phyloP scores from a whole-genome alignment of 345 rosid genomes.

The Alliaria petiolata region DNA sequence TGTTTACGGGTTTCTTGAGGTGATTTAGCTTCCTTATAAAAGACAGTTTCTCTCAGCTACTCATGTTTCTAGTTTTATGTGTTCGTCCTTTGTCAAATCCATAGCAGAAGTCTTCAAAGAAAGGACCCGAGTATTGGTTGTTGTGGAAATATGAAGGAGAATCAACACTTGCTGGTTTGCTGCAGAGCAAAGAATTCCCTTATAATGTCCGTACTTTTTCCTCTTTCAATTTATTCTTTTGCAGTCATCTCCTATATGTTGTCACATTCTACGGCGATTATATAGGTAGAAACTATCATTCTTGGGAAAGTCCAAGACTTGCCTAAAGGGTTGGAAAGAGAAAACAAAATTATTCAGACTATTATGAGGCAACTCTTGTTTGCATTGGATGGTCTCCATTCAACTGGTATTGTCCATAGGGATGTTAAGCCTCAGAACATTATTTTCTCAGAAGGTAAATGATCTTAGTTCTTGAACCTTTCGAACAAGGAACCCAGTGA shows the following conservation, averaged over 20 bases:
- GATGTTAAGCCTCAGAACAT: conserved; percentile 93
- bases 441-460: conserved; percentile 91
- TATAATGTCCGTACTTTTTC: conserved; percentile 66
- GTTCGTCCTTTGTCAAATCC: conserved; percentile 3
- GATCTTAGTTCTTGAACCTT: conserved; percentile 9
- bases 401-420: conserved; percentile 93
- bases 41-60: neutral
- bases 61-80: neutral
- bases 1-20: conserved; percentile 88
- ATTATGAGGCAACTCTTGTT: conserved; percentile 83
- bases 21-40: conserved; percentile 19
- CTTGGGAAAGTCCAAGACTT: conserved; percentile 70
- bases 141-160: conserved; percentile 88
- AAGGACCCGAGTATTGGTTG: conserved; percentile 84
- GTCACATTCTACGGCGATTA: conserved; percentile 3
- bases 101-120: conserved; percentile 71
- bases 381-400: conserved; percentile 96
- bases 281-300: conserved; percentile 86
- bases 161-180: conserved; percentile 74
- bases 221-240: neutral
- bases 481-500: neutral
- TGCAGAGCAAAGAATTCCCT: conserved; percentile 87
- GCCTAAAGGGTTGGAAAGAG: conserved; percentile 86
- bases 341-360: conserved; percentile 80
- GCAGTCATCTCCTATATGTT: neutral